These are phyloP conservation scores for Psophocarpus tetragonolobus DNA, from an alignment of 306 rosid species.

Conservation along the genomic window DNA sequence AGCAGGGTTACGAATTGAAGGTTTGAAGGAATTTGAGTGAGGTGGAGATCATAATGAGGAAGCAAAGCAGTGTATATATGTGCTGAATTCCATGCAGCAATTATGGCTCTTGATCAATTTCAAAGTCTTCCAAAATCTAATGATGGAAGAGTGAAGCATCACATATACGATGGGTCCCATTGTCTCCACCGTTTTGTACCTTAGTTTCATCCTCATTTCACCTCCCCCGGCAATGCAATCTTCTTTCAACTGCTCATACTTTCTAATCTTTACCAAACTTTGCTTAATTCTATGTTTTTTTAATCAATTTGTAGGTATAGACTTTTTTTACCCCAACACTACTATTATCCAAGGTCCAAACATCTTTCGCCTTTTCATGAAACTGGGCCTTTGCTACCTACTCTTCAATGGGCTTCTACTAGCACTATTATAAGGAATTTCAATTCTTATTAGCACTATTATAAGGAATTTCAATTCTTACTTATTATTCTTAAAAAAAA, in stretches of 20 bases:
- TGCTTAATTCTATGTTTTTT: background rate
- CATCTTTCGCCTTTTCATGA: background rate
- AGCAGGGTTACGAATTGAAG: slow-evolving; percentile 25
- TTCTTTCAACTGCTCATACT: background rate
- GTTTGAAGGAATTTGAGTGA: slow-evolving; percentile 34
- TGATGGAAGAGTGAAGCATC: slow-evolving; percentile 63
- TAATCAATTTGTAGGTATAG: background rate
- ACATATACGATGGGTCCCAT: slow-evolving; percentile 58
- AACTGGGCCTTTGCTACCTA: background rate
- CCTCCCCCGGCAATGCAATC: background rate
- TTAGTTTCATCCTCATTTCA: background rate
- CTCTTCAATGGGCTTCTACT: background rate
- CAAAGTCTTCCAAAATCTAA: slow-evolving; percentile 53
- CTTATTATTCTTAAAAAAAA: too few relatives aligned
- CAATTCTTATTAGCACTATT: too few relatives aligned
- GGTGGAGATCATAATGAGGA: slow-evolving; percentile 12
- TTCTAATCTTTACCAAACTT: slow-evolving; percentile 20
- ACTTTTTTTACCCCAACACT: background rate
- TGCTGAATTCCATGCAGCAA: slow-evolving; percentile 84
- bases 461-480: too few relatives aligned
- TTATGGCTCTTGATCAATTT: slow-evolving; percentile 57
- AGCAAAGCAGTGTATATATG: background rate
- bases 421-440: too few relatives aligned
- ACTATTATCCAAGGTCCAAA: background rate
- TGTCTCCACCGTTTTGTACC: slow-evolving; percentile 10